phyloP scores from a whole-genome alignment of 768 basidiomycete species.

The Serendipita vermifera region DNA sequence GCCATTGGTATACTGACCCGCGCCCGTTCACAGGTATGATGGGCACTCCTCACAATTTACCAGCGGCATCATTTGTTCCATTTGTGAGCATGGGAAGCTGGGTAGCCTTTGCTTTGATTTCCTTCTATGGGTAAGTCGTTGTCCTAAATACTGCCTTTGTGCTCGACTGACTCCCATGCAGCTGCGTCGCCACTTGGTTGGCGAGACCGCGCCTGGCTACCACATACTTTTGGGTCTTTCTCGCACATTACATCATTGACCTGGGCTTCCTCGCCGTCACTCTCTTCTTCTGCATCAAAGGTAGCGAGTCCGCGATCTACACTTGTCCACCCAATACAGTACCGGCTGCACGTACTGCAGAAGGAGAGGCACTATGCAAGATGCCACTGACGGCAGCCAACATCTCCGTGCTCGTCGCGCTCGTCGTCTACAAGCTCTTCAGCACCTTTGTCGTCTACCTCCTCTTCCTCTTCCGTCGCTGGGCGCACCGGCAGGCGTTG shows the following conservation, averaged over 20 bases:
- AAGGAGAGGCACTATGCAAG: background rate
- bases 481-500: background rate
- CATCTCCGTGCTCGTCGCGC: background rate
- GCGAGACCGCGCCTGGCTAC: background rate
- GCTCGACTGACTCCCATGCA: background rate
- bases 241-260: background rate
- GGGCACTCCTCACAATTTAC: background rate
- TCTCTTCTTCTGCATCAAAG: background rate
- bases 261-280: background rate
- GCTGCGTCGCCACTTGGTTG: background rate
- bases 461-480: conserved; percentile 2
- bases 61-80: background rate
- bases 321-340: background rate
- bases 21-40: background rate
- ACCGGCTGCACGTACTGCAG: no score
- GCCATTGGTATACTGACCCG: background rate
- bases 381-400: background rate
- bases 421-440: background rate
- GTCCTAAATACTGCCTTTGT: background rate
- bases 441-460: background rate
- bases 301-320: background rate
- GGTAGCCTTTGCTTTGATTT: conserved; percentile 2
- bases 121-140: background rate
- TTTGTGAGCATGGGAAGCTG: conserved; percentile 1
- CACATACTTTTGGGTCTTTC: conserved; percentile 1